Base-by-base conservation (phyloP, 306 rosid species). In the Calophaca sinica region DNA sequence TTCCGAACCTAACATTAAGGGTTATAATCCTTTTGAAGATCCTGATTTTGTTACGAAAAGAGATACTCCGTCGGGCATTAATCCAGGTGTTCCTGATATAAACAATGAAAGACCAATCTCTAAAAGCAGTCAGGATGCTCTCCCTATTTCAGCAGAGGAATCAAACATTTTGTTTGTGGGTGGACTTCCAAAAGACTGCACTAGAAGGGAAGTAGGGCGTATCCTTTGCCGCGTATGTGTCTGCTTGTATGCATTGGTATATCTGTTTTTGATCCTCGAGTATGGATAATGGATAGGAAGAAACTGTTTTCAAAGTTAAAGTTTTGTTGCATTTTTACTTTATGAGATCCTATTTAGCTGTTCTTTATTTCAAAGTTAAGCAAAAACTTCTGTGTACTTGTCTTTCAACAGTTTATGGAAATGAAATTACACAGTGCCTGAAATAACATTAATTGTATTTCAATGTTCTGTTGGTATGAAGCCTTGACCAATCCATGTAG, bases 161-260 rank as follows among this genome's bases (percentile, higher is more conserved):
- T 89, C 97, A 0, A 91, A 89, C 38, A 20, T 91, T 81, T 79
- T 92, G 76, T 89, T 86, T 80, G 91, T 89, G 35, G 91, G 79
- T 53, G 90, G 89, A 65, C 93, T 92, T 69, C 97, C 97, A 3
- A 84, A 75, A 4, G 89, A 92, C 79, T 89, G 93, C 85, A 92
- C 91, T 48, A 87, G 97, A 85, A 87, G 97, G 83, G 97, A 89
- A 89, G 96, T 89, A 42, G 91, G 96, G 35, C 93, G 96, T 89
- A 89, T 92, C 97, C 96, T 89, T 81, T 81, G 55, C 58, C 67
- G 45, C 65, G 0, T 20, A n/a, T 49, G n/a, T 72, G 67, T 46
- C 9, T 73, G 31, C 28, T 36, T 63, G 36, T 70, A 65, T 71
- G 75, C 72, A 2, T 68, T 28, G 62, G 68, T 5, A 7, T 73